Percentiles rank a stretch among this genome's conserved stretches.
Conservation (phyloP, 1,284 basidiomycete genomes). For the Ustilago esculenta region DNA sequence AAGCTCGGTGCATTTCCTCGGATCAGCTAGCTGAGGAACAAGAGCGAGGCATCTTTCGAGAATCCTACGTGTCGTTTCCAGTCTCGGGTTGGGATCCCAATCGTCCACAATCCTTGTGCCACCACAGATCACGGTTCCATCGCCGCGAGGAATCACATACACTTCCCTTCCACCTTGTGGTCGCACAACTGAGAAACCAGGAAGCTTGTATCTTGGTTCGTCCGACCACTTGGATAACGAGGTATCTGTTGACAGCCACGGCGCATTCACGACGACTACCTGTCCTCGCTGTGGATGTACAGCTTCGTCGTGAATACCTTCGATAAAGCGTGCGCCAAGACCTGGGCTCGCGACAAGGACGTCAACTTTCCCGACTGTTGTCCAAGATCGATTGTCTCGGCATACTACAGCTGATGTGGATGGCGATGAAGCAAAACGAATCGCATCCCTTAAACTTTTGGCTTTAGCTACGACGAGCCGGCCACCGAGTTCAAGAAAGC, state of each 20-base stretch:
- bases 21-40: slow-evolving; percentile 33
- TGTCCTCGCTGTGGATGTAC: slow-evolving; percentile 56
- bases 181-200: slow-evolving; percentile 32
- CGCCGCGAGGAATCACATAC: slow-evolving; percentile 57
- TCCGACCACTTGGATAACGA: neutral
- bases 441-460: slow-evolving; percentile 9
- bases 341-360: slow-evolving; percentile 48
- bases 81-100: slow-evolving; percentile 24
- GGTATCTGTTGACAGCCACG: slow-evolving; percentile 40
- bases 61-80: slow-evolving; percentile 49
- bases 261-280: slow-evolving; percentile 53
- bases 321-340: slow-evolving; percentile 42
- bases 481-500: slow-evolving; percentile 50
- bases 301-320: slow-evolving; percentile 34
- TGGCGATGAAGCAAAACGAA: slow-evolving; percentile 2
- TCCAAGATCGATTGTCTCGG: neutral
- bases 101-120: slow-evolving; percentile 55
- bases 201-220: slow-evolving; percentile 8
- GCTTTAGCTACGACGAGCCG: slow-evolving; percentile 25
- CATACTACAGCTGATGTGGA: neutral
- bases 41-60: slow-evolving; percentile 38
- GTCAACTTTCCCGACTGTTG: neutral
- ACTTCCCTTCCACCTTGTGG: slow-evolving; percentile 47
- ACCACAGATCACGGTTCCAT: slow-evolving; percentile 56
- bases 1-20: slow-evolving; percentile 3